Conservation (phyloP, 768 basidiomycete genomes). For the Amanita subjunquillea region DNA sequence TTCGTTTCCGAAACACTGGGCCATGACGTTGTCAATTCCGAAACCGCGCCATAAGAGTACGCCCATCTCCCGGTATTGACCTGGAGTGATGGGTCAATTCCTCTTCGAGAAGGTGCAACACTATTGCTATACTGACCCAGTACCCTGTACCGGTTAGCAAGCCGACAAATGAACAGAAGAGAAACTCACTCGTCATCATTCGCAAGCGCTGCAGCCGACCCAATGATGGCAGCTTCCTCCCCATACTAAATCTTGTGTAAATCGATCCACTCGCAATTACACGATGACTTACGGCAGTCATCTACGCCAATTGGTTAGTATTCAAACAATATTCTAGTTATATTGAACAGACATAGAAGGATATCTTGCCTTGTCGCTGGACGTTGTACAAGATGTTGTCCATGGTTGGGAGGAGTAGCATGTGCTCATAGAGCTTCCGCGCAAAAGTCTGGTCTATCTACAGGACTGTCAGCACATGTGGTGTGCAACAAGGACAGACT, state of each 20-base stretch:
- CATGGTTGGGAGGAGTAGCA: conserved; percentile 71
- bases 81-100: conserved; percentile 21
- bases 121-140: conserved; percentile 39
- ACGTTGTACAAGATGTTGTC: conserved; percentile 88
- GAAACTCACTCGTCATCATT: conserved; percentile 70
- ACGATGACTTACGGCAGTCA: conserved; percentile 60
- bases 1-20: conserved; percentile 83
- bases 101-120: background rate
- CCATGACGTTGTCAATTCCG: conserved; percentile 71
- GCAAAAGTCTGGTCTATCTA: conserved; percentile 66
- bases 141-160: conserved; percentile 34
- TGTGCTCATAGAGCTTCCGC: conserved; percentile 65
- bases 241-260: conserved; percentile 45
- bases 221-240: conserved; percentile 86
- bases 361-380: conserved; percentile 89
- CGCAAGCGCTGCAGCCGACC: conserved; percentile 79
- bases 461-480: background rate
- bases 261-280: conserved; percentile 2
- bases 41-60: conserved; percentile 87
- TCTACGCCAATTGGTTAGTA: conserved; percentile 30
- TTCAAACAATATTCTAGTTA: background rate
- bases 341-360: conserved; percentile 61
- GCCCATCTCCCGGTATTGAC: conserved; percentile 90
- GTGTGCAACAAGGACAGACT: conserved; percentile 8
- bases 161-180: background rate